Base-by-base conservation (phyloP, 2,329 filamentous ascomycete genomes). In the Ramularia endophylla region DNA sequence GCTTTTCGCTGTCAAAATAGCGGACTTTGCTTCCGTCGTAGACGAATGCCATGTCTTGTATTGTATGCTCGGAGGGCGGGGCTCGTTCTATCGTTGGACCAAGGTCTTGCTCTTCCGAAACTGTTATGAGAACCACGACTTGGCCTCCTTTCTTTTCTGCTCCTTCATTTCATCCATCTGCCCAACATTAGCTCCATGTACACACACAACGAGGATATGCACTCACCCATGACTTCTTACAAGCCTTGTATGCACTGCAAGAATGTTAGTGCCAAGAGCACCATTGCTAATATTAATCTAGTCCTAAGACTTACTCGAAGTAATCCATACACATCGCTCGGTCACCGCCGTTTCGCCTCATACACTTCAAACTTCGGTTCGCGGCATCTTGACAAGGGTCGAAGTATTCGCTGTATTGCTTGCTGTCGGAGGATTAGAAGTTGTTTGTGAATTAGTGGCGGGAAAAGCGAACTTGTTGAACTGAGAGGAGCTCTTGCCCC, bases 321-420 rank as follows among this genome's bases (percentile, higher is more conserved):
- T 94, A 97, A 64, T 97, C 90, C 51, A 76, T 74, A 62, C 92
- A 98, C 84, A 97, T 85, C n/a, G 81, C 72, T 52, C 81, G 78
- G 61, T 97, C 87, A 11, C 86, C 89, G 16, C 77, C 81, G 63
- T 98, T 98, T 16, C 92, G 79, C 61, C 88, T 83, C 59, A 98
- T 69, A 59, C 92, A 98, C 63, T 80, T 82, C 54, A 95, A 81
- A 66, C 89, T 95, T 59, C 78, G 77, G 53, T 83, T 73, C 6
- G 92, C 90, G 4, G 87, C 87, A 57, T 95, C 90, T 64, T 97
- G 90, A 65, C 92, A 98, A 2, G 92, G 92, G 58, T 98, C 92
- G 63, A 86, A 87, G 68, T 84, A 97, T 63, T 95, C 82, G 72
- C 88, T 95, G 59, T 83, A 79, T 41, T 74, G 76, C 73, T 97